phyloP scores from a whole-genome alignment of 805 yeast species.

The Candida bentonensis region DNA sequence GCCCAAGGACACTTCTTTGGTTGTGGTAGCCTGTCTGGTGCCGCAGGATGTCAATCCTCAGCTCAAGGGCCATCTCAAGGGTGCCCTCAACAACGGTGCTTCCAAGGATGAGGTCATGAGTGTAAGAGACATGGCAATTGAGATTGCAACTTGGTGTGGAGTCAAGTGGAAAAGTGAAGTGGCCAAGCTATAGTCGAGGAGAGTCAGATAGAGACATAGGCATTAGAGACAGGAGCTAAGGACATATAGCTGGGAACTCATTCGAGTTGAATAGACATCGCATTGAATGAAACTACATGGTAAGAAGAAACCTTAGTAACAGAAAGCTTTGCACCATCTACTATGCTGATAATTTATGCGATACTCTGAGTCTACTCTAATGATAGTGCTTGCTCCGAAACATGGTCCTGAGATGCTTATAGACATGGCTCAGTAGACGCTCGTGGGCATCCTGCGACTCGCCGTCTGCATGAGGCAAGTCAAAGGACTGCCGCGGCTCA shows the following conservation, averaged over 20 bases:
- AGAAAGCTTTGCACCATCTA: background rate
- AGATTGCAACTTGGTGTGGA: slow-evolving; percentile 63
- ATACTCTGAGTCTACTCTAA: background rate
- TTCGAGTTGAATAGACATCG: too few species aligned
- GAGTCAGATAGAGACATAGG: too few species aligned
- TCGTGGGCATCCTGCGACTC: too few species aligned
- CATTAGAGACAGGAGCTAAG: too few species aligned
- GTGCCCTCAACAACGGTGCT: slow-evolving; percentile 72
- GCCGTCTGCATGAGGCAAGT: too few species aligned
- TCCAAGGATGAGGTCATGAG: slow-evolving; percentile 46
- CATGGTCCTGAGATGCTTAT: background rate
- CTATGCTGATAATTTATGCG: background rate
- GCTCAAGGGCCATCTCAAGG: slow-evolving; percentile 77
- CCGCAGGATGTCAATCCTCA: slow-evolving; percentile 94
- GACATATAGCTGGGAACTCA: too few species aligned
- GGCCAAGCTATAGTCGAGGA: slow-evolving; percentile 40
- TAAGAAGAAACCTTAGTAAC: too few species aligned
- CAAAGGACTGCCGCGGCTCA: too few species aligned
- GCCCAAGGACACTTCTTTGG: slow-evolving; percentile 60
- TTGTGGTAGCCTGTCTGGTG: slow-evolving; percentile 63
- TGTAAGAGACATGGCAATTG: slow-evolving; percentile 47
- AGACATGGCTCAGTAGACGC: too few species aligned
- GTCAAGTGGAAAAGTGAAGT: slow-evolving; percentile 43
- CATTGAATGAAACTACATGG: too few species aligned
- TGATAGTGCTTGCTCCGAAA: background rate